Percentiles rank a stretch among this genome's conserved stretches.
Evolutionary conservation across 257 asterid species (phyloP).

Genomic region (Ehretia macrophylla): DNA sequence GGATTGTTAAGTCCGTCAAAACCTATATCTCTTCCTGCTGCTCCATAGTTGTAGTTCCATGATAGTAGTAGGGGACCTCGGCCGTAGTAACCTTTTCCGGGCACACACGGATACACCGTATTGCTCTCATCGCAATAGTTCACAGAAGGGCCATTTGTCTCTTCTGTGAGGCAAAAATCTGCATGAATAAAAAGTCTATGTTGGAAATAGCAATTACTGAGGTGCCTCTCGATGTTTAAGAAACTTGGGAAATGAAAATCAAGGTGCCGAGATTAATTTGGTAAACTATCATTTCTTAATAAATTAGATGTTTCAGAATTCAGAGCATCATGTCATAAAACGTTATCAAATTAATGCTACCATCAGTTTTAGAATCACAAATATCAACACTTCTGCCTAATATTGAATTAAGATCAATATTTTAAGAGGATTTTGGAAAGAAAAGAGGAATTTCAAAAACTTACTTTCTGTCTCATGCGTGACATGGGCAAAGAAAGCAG

Average conservation of each 20-base stretch:
- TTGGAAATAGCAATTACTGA: too few relatives aligned
- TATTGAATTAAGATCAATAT: too few relatives aligned
- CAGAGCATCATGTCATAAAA: too few relatives aligned
- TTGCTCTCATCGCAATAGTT: not conserved
- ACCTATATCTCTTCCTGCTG: not conserved
- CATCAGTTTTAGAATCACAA: too few relatives aligned
- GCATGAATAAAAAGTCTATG: not conserved
- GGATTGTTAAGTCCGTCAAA: not conserved
- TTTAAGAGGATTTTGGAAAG: not conserved
- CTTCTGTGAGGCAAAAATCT: not conserved
- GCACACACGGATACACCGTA: not conserved
- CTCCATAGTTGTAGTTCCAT: not conserved
- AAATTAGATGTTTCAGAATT: too few relatives aligned
- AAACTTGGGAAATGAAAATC: too few relatives aligned
- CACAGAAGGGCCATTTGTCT: not conserved
- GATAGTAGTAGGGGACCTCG: not conserved
- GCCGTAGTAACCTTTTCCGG: not conserved
- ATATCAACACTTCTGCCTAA: too few relatives aligned
- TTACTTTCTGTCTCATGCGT: constrained; percentile 50
- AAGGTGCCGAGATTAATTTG: not conserved
- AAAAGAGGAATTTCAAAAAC: not conserved
- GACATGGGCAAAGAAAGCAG: constrained; percentile 54
- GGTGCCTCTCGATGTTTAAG: not conserved
- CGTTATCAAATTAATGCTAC: too few relatives aligned
- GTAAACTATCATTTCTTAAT: too few relatives aligned